phyloP scores from a whole-genome alignment of 2,329 filamentous ascomycete species.

The Pseudogymnoascus sp. region DNA sequence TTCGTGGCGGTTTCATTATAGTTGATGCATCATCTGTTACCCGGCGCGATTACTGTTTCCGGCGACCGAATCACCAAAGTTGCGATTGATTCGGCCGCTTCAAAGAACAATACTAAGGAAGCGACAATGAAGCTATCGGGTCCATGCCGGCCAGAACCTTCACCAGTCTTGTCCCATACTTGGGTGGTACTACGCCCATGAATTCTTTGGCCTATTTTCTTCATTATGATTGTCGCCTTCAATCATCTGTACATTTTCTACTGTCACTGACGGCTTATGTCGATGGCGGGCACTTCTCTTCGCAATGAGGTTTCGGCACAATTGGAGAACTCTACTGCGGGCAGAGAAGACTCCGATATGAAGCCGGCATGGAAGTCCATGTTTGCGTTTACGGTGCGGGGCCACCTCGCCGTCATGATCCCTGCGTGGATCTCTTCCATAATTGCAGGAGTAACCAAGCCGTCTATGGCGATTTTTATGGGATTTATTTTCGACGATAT shows the following conservation, averaged over 20 bases:
- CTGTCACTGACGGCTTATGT: not conserved
- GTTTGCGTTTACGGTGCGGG: slow-evolving; percentile 64
- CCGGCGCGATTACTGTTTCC: not conserved
- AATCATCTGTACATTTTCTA: not conserved
- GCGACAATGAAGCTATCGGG: not conserved
- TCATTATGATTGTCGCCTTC: not conserved
- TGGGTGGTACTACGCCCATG: not conserved
- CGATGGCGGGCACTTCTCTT: not conserved
- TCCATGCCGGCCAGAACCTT: not conserved
- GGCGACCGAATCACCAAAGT: not conserved
- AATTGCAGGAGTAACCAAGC: slow-evolving; percentile 54
- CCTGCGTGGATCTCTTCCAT: slow-evolving; percentile 50
- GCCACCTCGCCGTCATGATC: slow-evolving; percentile 49
- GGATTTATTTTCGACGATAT: slow-evolving; percentile 71
- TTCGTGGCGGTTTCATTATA: not conserved
- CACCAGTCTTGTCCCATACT: not conserved
- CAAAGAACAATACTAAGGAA: slow-evolving; percentile 1
- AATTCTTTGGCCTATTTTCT: not conserved
- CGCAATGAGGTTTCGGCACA: not conserved
- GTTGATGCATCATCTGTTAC: not conserved
- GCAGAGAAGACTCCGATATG: not conserved
- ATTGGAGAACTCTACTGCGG: not conserved
- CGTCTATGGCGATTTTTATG: slow-evolving; percentile 61
- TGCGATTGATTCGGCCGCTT: slow-evolving; percentile 4
- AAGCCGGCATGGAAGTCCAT: slow-evolving; percentile 33